phyloP scores from a whole-genome alignment of 371 early-diverging fungal species.

The Globomyces sp. region DNA sequence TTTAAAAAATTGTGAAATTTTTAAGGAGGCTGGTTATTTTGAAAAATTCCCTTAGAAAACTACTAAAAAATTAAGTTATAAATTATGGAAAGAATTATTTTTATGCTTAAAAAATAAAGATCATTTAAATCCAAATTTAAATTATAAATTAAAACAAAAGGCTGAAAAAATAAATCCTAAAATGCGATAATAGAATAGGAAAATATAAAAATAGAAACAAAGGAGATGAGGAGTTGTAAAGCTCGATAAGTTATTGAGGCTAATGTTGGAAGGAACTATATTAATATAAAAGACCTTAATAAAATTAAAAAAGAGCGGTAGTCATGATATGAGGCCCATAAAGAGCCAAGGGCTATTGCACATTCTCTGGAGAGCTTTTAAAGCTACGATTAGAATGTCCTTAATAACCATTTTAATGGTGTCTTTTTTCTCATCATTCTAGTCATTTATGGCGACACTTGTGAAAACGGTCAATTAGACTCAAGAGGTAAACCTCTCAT shows the following conservation, averaged over 20 bases:
- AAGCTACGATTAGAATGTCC: no score
- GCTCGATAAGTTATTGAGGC: no score
- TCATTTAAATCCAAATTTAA: slow-evolving; percentile 44
- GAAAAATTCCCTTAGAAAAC: slow-evolving; percentile 33
- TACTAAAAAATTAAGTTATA: slow-evolving; percentile 40
- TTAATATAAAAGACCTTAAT: slow-evolving; percentile 25
- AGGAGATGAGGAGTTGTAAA: no score
- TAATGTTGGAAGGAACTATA: slow-evolving; percentile 18
- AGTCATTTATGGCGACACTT: slow-evolving; percentile 25
- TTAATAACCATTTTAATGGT: no score
- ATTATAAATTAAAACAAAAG: slow-evolving; percentile 15
- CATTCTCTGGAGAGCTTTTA: no score
- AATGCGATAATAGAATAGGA: slow-evolving; percentile 22
- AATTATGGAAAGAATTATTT: slow-evolving; percentile 32
- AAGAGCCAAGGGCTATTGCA: no score
- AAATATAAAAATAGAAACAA: slow-evolving; percentile 26
- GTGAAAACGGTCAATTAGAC: slow-evolving; percentile 27
- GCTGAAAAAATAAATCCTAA: slow-evolving; percentile 30
- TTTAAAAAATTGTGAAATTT: slow-evolving; percentile 24
- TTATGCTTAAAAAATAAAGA: slow-evolving; percentile 37
- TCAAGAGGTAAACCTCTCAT: slow-evolving; percentile 7
- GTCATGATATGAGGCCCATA: no score
- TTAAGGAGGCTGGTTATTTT: slow-evolving; percentile 47
- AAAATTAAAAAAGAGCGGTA: no score
- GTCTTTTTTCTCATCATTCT: slow-evolving; percentile 4